Evolutionary conservation across 352 stramenopile species (phyloP).

Genomic region (Phytophthora aleatoria): DNA sequence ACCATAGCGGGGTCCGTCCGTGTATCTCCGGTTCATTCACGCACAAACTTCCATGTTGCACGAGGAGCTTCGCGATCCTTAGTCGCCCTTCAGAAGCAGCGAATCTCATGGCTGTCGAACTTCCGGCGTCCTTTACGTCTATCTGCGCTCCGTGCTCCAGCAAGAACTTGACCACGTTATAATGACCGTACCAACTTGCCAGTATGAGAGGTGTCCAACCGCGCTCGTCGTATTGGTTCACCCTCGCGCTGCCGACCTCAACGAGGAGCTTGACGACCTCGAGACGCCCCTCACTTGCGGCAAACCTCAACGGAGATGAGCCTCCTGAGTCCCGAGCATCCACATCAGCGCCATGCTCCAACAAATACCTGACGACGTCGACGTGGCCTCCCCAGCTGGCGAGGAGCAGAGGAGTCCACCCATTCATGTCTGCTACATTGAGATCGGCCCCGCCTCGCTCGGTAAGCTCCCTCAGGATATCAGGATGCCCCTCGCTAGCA

Average conservation of each 20-base stretch:
- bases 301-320: neutral
- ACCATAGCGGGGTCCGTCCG: conserved; percentile 1
- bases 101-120: conserved; percentile 3
- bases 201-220: conserved; percentile 2
- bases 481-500: neutral
- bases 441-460: neutral
- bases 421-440: neutral
- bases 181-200: conserved; percentile 2
- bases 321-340: neutral
- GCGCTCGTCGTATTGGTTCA: neutral
- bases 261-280: conserved; percentile 1
- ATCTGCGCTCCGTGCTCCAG: conserved; percentile 2
- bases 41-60: conserved; percentile 3
- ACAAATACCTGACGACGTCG: neutral
- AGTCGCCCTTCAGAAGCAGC: conserved; percentile 1
- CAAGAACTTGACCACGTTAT: conserved; percentile 1
- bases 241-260: neutral
- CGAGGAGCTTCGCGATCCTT: conserved; percentile 4
- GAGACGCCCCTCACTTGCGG: neutral
- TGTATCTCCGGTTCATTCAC: conserved; percentile 4
- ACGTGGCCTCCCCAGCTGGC: neutral
- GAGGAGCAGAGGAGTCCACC: neutral
- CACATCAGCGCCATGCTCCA: neutral
- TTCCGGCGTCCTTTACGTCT: neutral
- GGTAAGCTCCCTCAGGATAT: neutral